A percentile compares a stretch with the other conserved stretches of the same genome.
Evolutionary conservation across 306 rosid species (phyloP).

Genomic region (Dalbergia oliveri): DNA sequence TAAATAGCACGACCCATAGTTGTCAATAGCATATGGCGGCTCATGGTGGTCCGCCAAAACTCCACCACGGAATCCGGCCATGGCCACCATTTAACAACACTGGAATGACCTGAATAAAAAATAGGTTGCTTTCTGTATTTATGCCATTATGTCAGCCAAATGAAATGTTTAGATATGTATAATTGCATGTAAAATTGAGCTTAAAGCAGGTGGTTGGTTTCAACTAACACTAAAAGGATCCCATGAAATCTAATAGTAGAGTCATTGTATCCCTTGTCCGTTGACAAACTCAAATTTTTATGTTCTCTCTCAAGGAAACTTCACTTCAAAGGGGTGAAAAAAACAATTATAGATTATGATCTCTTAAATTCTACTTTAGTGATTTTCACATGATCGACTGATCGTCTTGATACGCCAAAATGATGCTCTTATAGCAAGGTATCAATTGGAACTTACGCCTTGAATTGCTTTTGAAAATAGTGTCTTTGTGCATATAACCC

Average conservation of each 20-base stretch:
- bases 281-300: too few relatives aligned
- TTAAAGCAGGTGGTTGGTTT: background rate
- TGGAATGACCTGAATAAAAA: too few relatives aligned
- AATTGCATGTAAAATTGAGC: background rate
- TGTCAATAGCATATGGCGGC: too few relatives aligned
- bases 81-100: too few relatives aligned
- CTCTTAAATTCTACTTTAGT: background rate
- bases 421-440: background rate
- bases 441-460: background rate
- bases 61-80: too few relatives aligned
- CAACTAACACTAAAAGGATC: background rate
- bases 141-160: background rate
- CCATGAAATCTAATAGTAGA: background rate
- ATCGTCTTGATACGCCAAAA: too few relatives aligned
- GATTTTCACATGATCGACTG: too few relatives aligned
- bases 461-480: background rate
- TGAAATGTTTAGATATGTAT: background rate
- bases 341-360: background rate
- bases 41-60: too few relatives aligned
- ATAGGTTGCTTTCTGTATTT: too few relatives aligned
- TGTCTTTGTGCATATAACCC: background rate
- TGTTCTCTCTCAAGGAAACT: background rate
- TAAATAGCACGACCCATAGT: background rate
- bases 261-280: background rate
- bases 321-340: background rate